Conservation (phyloP, 78 protist species). For the Chrysochromulina tobinii region DNA sequence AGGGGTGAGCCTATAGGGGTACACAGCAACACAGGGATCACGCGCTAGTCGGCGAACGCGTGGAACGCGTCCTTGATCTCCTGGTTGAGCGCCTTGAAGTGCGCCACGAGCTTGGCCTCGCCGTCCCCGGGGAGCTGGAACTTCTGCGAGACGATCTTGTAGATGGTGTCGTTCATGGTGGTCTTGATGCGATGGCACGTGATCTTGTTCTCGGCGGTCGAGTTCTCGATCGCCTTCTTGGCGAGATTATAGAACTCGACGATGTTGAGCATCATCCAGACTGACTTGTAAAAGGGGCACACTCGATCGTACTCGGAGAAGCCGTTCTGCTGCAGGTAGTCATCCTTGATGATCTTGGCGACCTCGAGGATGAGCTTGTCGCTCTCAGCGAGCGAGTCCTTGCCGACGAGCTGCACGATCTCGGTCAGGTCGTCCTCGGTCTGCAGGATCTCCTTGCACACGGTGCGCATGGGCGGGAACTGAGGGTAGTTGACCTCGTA, state of each 20-base stretch:
- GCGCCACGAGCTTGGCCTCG: slow-evolving; percentile 26
- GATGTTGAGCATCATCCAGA: slow-evolving; percentile 93
- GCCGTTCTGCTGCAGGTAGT: slow-evolving; percentile 95
- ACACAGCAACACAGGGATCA: too few relatives aligned
- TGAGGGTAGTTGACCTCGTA: slow-evolving; percentile 87
- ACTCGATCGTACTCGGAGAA: slow-evolving; percentile 88
- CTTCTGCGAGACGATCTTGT: slow-evolving; percentile 66
- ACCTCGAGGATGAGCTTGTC: slow-evolving; percentile 87
- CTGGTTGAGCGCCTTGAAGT: slow-evolving; percentile 39
- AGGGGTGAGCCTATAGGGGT: too few relatives aligned
- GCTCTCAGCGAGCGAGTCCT: slow-evolving; percentile 97
- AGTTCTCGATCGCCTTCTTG: slow-evolving; percentile 66
- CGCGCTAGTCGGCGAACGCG: slow-evolving; percentile 20
- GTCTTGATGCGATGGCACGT: slow-evolving; percentile 67
- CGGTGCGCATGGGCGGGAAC: slow-evolving; percentile 51
- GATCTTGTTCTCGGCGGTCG: slow-evolving; percentile 74
- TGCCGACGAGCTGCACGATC: slow-evolving; percentile 99
- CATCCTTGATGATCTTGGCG: slow-evolving; percentile 96
- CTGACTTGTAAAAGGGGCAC: slow-evolving; percentile 99
- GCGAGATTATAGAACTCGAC: slow-evolving; percentile 82
- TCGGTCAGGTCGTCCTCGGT: slow-evolving; percentile 95
- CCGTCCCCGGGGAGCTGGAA: slow-evolving; percentile 76
- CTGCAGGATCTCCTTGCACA: slow-evolving; percentile 88
- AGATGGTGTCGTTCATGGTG: slow-evolving; percentile 53
- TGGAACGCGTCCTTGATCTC: slow-evolving; percentile 58